Conservation (phyloP, 257 asterid species). For the Solanum appendiculatum region DNA sequence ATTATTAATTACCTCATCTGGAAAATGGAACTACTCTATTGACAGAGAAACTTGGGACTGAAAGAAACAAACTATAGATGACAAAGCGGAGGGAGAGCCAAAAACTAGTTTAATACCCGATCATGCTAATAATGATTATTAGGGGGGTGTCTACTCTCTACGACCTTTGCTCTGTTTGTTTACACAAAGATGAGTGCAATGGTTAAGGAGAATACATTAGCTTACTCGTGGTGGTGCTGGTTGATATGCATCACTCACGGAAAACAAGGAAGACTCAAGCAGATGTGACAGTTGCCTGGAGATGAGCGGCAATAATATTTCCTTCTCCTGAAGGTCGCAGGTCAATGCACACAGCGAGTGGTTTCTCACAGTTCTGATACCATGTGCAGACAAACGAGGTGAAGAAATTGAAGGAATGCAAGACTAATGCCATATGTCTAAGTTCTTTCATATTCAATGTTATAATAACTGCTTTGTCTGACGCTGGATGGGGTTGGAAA, state of each 20-base stretch:
- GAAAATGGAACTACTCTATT: neutral
- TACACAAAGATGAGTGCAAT: neutral
- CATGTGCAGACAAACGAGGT: neutral
- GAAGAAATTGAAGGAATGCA: neutral
- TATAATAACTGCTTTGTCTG: neutral
- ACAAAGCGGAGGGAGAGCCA: accelerated
- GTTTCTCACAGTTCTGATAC: neutral
- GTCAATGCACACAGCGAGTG: neutral
- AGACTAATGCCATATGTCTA: neutral
- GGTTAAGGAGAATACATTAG: neutral
- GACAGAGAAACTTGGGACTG: neutral
- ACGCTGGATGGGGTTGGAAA: neutral
- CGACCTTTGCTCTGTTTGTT: neutral
- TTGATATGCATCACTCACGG: neutral
- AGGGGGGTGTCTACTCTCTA: neutral
- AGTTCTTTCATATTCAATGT: neutral
- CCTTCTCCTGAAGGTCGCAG: neutral
- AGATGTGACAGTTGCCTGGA: neutral
- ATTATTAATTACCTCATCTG: neutral
- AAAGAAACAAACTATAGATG: neutral
- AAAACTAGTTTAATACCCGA: neutral
- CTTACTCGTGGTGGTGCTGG: neutral
- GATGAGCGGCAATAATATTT: neutral
- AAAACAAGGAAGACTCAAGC: neutral
- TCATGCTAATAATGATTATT: neutral